Evolutionary conservation across 306 rosid species (phyloP), one percentile per base, ranked within the genome.

Genomic region (Medicago ruthenica): DNA sequence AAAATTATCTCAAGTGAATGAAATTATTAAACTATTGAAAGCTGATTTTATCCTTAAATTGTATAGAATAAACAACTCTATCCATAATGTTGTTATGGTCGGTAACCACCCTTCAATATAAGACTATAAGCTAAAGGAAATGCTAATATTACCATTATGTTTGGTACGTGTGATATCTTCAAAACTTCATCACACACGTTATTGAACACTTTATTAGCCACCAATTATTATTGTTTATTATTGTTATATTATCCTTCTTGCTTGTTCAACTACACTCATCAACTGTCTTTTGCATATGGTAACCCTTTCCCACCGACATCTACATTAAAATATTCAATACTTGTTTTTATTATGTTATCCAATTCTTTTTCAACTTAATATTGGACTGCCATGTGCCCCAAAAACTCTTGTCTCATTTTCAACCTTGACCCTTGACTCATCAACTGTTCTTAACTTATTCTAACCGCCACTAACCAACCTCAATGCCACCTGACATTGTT

Each of bases 301-400:
- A 45, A 73, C 62, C 71, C 75, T 47, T n/a, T 39, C 8, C 63
- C 82, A 71, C 84, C 82, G 82, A 5, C 79, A 70, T 47, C 22
- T 17, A 21, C 67, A 72, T 8, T 44, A 41, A 2, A 58, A 58
- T 58, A 58, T 12, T 58, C 37, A 37, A 58, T 21, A 18, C 15
- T 13, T 11, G 22, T 37, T 65, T 17, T 39, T 9, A 9, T 50
- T 18, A 63, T 70, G 39, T 77, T 77, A 77, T 77, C 82, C 70
- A 68, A 17, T 9, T 70, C 20, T 50, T 70, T 8, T 60, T 50
- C 5, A 59, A 48, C 4, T 4, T 39, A 21, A 27, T 13, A 53
- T 0, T n/a, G 4, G 44, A 27, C 37, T 3, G 86, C 9, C 86
- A 79, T 0, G 60, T 44, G 81, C 6, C 48, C 53, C 57, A 6